Percentiles rank a stretch among this genome's conserved stretches.
phyloP scores from a whole-genome alignment of 2,329 filamentous ascomycete species.

The Verticillium longisporum region DNA sequence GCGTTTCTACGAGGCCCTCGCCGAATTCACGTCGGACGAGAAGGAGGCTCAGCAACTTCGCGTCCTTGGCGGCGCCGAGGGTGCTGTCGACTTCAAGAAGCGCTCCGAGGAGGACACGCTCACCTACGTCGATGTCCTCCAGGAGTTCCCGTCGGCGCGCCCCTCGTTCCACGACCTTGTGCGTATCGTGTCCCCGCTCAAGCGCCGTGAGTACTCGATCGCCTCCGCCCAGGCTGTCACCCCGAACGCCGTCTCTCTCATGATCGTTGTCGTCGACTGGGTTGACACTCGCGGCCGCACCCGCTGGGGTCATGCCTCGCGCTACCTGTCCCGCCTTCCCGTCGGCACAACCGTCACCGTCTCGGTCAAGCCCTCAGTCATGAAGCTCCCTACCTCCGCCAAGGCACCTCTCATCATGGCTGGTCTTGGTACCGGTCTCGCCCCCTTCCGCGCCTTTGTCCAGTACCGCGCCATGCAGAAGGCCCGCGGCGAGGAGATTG shows the following conservation, averaged over 20 bases:
- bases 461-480: conserved; percentile 98
- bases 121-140: conserved; percentile 84
- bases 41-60: conserved; percentile 75
- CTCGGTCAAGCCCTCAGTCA: conserved; percentile 95
- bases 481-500: conserved; percentile 92
- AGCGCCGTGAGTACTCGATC: conserved; percentile 98
- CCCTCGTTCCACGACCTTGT: conserved; percentile 84
- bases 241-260: conserved; percentile 80
- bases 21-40: conserved; percentile 78
- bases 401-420: conserved; percentile 98
- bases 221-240: conserved; percentile 94
- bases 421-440: conserved; percentile 93
- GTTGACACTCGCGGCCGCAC: conserved; percentile 80
- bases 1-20: conserved; percentile 91
- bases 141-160: conserved; percentile 84
- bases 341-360: conserved; percentile 77
- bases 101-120: conserved; percentile 85
- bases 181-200: conserved; percentile 82
- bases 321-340: conserved; percentile 72
- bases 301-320: conserved; percentile 88
- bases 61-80: conserved; percentile 68
- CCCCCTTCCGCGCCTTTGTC: conserved; percentile 98
- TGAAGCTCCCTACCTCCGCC: conserved; percentile 89
- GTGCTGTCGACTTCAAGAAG: conserved; percentile 85
- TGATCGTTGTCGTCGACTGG: conserved; percentile 98